A percentile compares a stretch with the other conserved stretches of the same genome.
These are phyloP conservation scores for Polygonum maritimum DNA, from an alignment of 148 eudicot species.

Conservation along the genomic window DNA sequence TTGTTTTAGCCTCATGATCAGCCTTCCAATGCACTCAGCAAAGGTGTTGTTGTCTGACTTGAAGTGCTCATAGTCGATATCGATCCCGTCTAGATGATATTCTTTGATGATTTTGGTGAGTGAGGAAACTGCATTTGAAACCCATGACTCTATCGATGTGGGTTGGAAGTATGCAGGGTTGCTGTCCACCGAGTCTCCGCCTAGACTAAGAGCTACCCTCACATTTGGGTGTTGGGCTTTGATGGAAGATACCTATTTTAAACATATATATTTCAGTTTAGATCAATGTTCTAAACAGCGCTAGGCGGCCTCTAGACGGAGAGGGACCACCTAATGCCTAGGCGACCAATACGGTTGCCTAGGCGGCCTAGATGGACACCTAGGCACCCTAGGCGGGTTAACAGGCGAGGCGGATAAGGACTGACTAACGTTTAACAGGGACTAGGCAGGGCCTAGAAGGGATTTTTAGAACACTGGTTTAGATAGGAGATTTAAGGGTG, in stretches of 20 bases:
- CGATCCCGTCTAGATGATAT: constrained; percentile 32
- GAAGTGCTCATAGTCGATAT: constrained; percentile 45
- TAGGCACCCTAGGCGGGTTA: no score
- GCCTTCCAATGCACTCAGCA: constrained; percentile 35
- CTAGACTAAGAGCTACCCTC: constrained; percentile 34
- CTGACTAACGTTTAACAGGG: no score
- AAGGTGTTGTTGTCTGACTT: constrained; percentile 25
- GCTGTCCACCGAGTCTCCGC: constrained; percentile 27
- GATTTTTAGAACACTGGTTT: no score
- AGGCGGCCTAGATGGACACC: no score
- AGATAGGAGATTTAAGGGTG: no score
- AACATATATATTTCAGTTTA: neutral
- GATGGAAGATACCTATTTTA: constrained; percentile 18
- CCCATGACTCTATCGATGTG: constrained; percentile 30
- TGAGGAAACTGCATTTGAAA: constrained; percentile 35
- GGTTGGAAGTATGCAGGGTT: constrained; percentile 32
- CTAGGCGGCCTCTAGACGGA: no score
- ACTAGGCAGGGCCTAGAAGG: no score
- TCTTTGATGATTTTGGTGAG: constrained; percentile 21
- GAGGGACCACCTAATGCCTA: no score
- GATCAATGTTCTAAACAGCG: no score
- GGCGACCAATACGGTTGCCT: no score
- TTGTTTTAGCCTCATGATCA: constrained; percentile 30
- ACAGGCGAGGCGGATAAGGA: no score
- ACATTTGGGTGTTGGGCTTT: constrained; percentile 29